These are phyloP conservation scores for Podospora bellae-mahoneyi DNA, from an alignment of 495 filamentous ascomycete species.

Conservation along the genomic window DNA sequence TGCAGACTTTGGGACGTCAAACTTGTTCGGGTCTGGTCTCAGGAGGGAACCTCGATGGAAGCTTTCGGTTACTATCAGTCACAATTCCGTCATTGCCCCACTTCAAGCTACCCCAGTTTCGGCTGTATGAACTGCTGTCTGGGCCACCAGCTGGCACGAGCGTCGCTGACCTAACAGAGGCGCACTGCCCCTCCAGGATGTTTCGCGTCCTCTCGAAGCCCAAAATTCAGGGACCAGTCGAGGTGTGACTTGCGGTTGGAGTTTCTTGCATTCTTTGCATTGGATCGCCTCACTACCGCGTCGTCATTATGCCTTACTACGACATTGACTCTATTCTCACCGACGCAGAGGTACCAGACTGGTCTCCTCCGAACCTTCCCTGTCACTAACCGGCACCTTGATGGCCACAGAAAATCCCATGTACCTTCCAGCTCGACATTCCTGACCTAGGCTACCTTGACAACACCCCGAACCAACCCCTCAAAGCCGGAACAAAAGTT, in stretches of 20 bases:
- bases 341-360: conserved; percentile 68
- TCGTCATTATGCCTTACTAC: conserved; percentile 76
- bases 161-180: background rate
- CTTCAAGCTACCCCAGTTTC: background rate
- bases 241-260: background rate
- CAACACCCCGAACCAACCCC: conserved; percentile 56
- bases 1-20: background rate
- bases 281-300: background rate
- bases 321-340: conserved; percentile 92
- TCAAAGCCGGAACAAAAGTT: conserved; percentile 74
- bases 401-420: conserved; percentile 79
- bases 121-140: background rate
- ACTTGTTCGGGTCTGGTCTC: conserved; percentile 11
- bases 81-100: conserved; percentile 32
- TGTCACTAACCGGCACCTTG: conserved; percentile 1
- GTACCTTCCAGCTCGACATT: conserved; percentile 85
- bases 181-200: conserved; percentile 6
- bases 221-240: conserved; percentile 1
- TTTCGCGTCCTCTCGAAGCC: conserved; percentile 4
- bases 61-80: conserved; percentile 24
- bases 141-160: background rate
- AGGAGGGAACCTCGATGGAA: conserved; percentile 23
- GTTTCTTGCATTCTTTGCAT: background rate
- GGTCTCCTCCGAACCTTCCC: background rate
- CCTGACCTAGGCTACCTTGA: conserved; percentile 86